Percentiles rank a stretch among this genome's conserved stretches.
These are phyloP conservation scores for Physcomitrium patens DNA, from an alignment of 225 moss, liverwort and hornwort species.

Conservation along the genomic window DNA sequence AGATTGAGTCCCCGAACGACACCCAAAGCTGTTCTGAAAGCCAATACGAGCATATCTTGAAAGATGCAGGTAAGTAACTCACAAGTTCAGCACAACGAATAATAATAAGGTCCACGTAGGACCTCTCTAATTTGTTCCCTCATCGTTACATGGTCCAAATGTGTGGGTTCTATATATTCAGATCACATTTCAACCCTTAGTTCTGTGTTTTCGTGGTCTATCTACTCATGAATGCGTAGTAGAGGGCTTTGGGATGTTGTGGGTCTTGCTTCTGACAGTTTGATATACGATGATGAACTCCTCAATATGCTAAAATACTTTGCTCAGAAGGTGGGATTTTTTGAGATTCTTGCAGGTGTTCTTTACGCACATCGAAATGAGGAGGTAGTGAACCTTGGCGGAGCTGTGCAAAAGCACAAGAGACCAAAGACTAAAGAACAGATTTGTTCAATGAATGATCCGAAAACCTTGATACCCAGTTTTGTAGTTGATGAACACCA, in stretches of 20 bases:
- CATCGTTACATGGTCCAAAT: not conserved
- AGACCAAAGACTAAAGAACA: conserved; percentile 17
- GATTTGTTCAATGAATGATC: conserved; percentile 5
- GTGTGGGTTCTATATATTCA: conserved; percentile 7
- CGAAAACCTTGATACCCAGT: conserved; percentile 10
- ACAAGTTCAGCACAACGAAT: not conserved
- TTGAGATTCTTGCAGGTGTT: conserved; percentile 57
- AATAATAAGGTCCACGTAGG: not conserved
- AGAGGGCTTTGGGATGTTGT: not conserved
- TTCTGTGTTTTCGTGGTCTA: not conserved
- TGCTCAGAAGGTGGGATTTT: not conserved
- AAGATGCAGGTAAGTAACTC: conserved; percentile 53
- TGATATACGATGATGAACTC: conserved; percentile 5
- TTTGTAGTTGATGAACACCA: conserved; percentile 19
- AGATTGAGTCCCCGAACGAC: conserved; percentile 22
- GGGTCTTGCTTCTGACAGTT: not conserved
- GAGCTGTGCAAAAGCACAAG: conserved; percentile 33
- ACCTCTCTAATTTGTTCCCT: not conserved
- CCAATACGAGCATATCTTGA: conserved; percentile 42
- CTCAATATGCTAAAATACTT: not conserved
- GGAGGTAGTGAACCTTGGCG: conserved; percentile 75
- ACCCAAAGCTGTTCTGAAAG: conserved; percentile 37
- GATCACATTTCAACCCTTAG: not conserved
- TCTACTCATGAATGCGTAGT: not conserved
- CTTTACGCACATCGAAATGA: conserved; percentile 94